These are phyloP conservation scores for Populus deltoides DNA, from an alignment of 345 rosid genomes.

Conservation along the genomic window DNA sequence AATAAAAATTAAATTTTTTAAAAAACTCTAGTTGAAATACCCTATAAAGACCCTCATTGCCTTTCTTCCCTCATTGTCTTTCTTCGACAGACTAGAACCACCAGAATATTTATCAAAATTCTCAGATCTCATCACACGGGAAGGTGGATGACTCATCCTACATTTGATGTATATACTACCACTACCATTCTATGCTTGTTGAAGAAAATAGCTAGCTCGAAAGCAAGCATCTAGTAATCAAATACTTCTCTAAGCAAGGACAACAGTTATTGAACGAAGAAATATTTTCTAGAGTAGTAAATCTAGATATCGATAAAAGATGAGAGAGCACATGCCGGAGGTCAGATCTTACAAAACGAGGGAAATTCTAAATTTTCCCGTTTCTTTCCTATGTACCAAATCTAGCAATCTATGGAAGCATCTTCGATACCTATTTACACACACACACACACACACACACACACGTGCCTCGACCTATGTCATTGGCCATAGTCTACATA, in stretches of 20 bases:
- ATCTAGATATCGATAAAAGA: neutral
- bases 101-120: neutral
- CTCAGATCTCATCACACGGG: neutral
- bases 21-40: too few species aligned
- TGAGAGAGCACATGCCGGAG: constrained; percentile 5
- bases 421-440: neutral
- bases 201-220: neutral
- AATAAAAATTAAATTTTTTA: too few species aligned
- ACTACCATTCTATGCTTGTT: neutral
- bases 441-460: neutral
- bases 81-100: neutral
- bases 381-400: constrained; percentile 6
- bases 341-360: neutral
- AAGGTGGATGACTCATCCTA: neutral
- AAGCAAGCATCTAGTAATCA: neutral
- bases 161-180: neutral
- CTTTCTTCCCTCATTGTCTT: neutral
- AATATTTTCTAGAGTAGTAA: neutral
- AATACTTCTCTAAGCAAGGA: neutral
- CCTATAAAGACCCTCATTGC: too few species aligned
- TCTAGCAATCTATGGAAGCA: constrained; percentile 15
- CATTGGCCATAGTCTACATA: neutral
- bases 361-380: constrained; percentile 3
- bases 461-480: neutral
- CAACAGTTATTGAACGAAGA: neutral